A percentile compares a stretch with the other conserved stretches of the same genome.
phyloP scores from a whole-genome alignment of 2,329 filamentous ascomycete genomes.

The Dactylellina parvicollis region DNA sequence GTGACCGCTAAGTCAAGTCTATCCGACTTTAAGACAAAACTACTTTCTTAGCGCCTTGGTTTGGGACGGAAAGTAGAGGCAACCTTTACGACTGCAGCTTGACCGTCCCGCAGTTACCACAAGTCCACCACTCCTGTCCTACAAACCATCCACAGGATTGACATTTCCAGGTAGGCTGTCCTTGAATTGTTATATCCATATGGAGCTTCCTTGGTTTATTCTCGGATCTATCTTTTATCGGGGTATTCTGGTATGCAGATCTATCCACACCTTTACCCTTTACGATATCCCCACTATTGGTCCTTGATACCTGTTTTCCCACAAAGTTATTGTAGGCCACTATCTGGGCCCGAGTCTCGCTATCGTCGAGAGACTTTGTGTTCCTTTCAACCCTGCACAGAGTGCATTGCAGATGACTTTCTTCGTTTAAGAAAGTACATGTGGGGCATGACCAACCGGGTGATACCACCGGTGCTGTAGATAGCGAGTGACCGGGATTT shows the following conservation, averaged over 20 bases:
- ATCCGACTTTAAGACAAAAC: no score
- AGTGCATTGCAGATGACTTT: slow-evolving; percentile 48
- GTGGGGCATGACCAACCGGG: slow-evolving; percentile 32
- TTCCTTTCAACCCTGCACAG: slow-evolving; percentile 35
- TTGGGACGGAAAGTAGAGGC: not conserved
- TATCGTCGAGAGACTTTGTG: slow-evolving; percentile 21
- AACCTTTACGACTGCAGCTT: slow-evolving; percentile 39
- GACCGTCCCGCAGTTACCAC: slow-evolving; percentile 42
- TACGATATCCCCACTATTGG: not conserved
- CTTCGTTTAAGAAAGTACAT: slow-evolving; percentile 47
- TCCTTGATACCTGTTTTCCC: slow-evolving; percentile 10
- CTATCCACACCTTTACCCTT: slow-evolving; percentile 37
- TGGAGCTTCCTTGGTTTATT: not conserved
- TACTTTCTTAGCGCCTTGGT: no score
- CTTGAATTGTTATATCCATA: slow-evolving; percentile 45
- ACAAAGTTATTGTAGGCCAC: slow-evolving; percentile 37
- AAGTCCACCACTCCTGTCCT: slow-evolving; percentile 51
- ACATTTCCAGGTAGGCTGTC: slow-evolving; percentile 45
- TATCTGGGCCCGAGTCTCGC: slow-evolving; percentile 35
- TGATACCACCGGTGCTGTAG: slow-evolving; percentile 10
- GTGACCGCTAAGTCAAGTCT: no score
- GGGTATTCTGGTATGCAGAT: not conserved
- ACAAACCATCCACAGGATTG: slow-evolving; percentile 49
- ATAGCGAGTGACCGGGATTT: slow-evolving; percentile 15
- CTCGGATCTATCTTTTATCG: not conserved